phyloP scores from a whole-genome alignment of 805 yeast genomes.

The Saturnispora quitensis region DNA sequence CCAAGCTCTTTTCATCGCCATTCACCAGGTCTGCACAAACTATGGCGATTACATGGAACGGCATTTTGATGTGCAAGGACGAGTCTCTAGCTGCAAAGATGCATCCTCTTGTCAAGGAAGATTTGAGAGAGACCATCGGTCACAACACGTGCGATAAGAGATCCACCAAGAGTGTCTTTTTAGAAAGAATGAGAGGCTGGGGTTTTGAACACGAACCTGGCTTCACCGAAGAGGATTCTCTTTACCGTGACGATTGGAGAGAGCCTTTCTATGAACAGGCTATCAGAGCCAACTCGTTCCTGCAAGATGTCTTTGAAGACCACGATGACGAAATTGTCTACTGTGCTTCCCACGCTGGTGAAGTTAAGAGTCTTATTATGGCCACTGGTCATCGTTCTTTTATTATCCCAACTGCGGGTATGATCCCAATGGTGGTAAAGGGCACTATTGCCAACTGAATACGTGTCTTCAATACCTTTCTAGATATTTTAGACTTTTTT shows the following conservation, averaged over 20 bases:
- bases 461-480: neutral
- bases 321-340: constrained; percentile 31
- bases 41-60: constrained; percentile 41
- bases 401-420: constrained; percentile 56
- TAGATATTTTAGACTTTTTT: neutral
- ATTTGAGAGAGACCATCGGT: constrained; percentile 54
- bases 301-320: constrained; percentile 31
- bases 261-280: constrained; percentile 45
- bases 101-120: constrained; percentile 32
- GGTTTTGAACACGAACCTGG: constrained; percentile 33
- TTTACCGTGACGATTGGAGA: constrained; percentile 35
- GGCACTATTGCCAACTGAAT: constrained; percentile 21
- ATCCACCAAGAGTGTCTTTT: constrained; percentile 31
- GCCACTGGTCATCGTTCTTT: constrained; percentile 48
- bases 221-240: constrained; percentile 40
- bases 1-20: constrained; percentile 50
- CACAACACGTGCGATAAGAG: constrained; percentile 53
- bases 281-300: constrained; percentile 36
- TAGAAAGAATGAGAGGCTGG: constrained; percentile 33
- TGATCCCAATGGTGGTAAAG: constrained; percentile 49
- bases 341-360: constrained; percentile 55
- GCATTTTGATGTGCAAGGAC: constrained; percentile 24
- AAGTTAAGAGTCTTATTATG: constrained; percentile 42
- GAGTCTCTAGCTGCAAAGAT: constrained; percentile 16
- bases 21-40: constrained; percentile 58